A percentile compares a stretch with the other conserved stretches of the same genome.
Conservation (phyloP, 176 grass and related monocot species). For the Aegilops umbellulata region DNA sequence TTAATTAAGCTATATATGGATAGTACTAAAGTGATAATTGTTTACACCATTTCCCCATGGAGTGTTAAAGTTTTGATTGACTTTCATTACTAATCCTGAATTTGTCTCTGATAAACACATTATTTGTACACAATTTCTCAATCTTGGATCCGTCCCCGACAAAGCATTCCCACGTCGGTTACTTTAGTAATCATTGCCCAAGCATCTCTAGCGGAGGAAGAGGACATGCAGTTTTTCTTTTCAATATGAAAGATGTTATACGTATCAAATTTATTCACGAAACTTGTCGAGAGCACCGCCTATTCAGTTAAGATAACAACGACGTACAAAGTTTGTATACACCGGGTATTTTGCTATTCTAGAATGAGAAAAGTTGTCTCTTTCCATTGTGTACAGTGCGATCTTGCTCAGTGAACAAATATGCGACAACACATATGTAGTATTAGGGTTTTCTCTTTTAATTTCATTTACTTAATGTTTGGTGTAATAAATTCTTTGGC, state of each 20-base stretch:
- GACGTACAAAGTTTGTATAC: neutral
- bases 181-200: neutral
- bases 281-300: neutral
- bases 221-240: neutral
- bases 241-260: neutral
- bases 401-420: neutral
- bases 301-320: neutral
- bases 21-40: neutral
- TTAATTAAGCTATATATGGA: neutral
- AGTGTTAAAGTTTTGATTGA: neutral
- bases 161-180: neutral
- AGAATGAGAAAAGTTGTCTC: too few relatives aligned
- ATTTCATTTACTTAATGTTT: neutral
- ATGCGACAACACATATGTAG: neutral
- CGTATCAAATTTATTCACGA: neutral
- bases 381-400: neutral
- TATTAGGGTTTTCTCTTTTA: neutral
- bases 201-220: neutral
- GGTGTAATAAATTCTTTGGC: neutral
- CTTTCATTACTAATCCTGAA: neutral
- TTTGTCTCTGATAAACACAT: neutral
- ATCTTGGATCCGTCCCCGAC: neutral
- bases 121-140: neutral
- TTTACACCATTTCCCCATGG: neutral
- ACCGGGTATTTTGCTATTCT: neutral